Conservation (phyloP, 768 basidiomycete genomes). For the Naganishia friedmannii region DNA sequence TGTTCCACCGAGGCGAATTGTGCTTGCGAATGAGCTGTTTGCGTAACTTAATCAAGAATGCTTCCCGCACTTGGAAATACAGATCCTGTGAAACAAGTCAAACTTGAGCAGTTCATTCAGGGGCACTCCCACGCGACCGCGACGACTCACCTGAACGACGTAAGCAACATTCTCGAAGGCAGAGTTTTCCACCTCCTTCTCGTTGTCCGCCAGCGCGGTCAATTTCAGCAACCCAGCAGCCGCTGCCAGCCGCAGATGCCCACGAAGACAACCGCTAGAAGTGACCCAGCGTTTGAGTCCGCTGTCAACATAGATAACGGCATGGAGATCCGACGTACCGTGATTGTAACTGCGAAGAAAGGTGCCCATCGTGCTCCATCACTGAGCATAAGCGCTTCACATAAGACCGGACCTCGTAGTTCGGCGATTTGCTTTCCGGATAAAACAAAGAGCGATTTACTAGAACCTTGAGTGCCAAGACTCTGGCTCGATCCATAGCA, state of each 20-base stretch:
- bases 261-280: constrained; percentile 57
- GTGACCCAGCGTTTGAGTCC: constrained; percentile 25
- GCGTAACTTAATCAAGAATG: constrained; percentile 72
- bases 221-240: constrained; percentile 77
- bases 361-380: constrained; percentile 67
- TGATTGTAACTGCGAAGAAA: constrained; percentile 60
- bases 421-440: constrained; percentile 52
- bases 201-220: constrained; percentile 57
- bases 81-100: constrained; percentile 62
- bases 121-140: no score
- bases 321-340: constrained; percentile 54
- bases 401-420: constrained; percentile 57
- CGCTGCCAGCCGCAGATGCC: constrained; percentile 79
- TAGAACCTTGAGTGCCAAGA: constrained; percentile 74
- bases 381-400: constrained; percentile 71
- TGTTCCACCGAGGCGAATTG: constrained; percentile 69
- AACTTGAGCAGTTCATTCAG: neutral
- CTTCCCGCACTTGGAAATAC: constrained; percentile 77
- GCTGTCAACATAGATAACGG: neutral
- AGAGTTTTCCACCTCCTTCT: constrained; percentile 57
- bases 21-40: constrained; percentile 64
- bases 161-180: constrained; percentile 70
- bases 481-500: constrained; percentile 64
- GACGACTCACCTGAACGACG: constrained; percentile 65
- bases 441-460: constrained; percentile 75